Conservation (phyloP, 169 alveolate species). For the Eimeria brunetti region DNA sequence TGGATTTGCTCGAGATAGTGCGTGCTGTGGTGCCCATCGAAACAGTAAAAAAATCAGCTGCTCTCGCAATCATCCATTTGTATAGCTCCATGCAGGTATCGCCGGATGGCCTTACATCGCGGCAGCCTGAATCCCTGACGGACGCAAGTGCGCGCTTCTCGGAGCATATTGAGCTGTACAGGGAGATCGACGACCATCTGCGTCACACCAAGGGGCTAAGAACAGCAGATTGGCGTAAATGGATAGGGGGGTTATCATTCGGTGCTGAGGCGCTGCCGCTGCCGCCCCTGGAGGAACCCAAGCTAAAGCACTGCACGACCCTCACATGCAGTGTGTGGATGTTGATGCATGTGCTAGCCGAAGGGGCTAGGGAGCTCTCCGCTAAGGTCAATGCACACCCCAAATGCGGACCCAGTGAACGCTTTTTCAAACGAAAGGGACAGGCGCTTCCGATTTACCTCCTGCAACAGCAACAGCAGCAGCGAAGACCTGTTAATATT, state of each 20-base stretch:
- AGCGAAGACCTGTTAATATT: background rate
- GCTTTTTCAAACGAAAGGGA: slow-evolving; percentile 12
- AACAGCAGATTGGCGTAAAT: slow-evolving; percentile 39
- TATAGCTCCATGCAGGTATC: background rate
- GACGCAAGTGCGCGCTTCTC: slow-evolving; percentile 8
- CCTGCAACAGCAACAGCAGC: slow-evolving; percentile 32
- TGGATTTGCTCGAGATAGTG: slow-evolving; percentile 42
- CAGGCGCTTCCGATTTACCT: slow-evolving; percentile 31
- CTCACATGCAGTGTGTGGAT: slow-evolving; percentile 77
- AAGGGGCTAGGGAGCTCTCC: slow-evolving; percentile 48
- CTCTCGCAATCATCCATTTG: slow-evolving; percentile 29
- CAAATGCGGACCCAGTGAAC: slow-evolving; percentile 16
- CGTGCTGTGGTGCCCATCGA: slow-evolving; percentile 23
- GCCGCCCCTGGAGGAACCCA: slow-evolving; percentile 63
- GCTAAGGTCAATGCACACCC: background rate
- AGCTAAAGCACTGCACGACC: slow-evolving; percentile 71
- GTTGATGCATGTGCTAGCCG: slow-evolving; percentile 70
- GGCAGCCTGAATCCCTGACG: background rate
- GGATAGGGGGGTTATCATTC: slow-evolving; percentile 18
- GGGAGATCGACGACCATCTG: background rate
- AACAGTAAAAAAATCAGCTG: slow-evolving; percentile 31
- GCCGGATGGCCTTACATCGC: background rate
- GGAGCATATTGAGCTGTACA: slow-evolving; percentile 29
- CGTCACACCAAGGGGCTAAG: background rate
- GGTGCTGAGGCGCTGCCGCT: slow-evolving; percentile 57